These are phyloP conservation scores for Talaromyces sp. DNA, from an alignment of 2,329 filamentous ascomycete genomes.

Conservation along the genomic window DNA sequence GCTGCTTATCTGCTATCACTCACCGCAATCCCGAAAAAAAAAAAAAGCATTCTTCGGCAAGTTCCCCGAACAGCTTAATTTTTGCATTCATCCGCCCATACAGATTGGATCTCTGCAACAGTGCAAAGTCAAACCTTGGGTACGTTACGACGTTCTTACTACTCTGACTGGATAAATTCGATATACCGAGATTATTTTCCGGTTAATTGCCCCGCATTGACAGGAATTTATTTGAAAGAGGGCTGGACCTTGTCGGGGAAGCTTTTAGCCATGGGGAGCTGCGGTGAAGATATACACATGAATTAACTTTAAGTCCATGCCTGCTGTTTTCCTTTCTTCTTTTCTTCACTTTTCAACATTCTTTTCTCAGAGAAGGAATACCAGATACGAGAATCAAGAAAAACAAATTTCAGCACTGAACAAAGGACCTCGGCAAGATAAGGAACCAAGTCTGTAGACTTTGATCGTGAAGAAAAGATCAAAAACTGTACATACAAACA, in stretches of 20 bases:
- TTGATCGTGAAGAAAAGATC: neutral
- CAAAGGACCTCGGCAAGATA: slow-evolving; percentile 7
- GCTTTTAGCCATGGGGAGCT: slow-evolving; percentile 9
- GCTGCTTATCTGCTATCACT: neutral
- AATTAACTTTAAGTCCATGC: neutral
- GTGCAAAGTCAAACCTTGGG: neutral
- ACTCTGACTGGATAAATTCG: slow-evolving; percentile 1
- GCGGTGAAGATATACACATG: slow-evolving; percentile 11
- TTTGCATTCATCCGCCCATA: neutral
- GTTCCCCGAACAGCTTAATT: neutral
- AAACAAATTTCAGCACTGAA: neutral
- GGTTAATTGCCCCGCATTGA: slow-evolving; percentile 11
- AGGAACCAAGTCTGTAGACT: slow-evolving; percentile 6
- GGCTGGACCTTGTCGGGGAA: neutral
- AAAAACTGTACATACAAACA: slow-evolving; percentile 8
- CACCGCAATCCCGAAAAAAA: slow-evolving; percentile 13
- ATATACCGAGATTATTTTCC: slow-evolving; percentile 4
- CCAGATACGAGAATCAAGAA: neutral
- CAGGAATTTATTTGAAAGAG: neutral
- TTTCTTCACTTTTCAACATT: neutral
- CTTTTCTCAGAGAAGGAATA: neutral
- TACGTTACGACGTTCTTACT: slow-evolving; percentile 9
- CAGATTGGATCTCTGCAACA: neutral
- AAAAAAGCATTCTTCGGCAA: neutral
- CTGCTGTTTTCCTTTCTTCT: neutral